These are phyloP conservation scores for Microstegium vimineum DNA, from an alignment of 176 grass and related monocot genomes.

Conservation along the genomic window DNA sequence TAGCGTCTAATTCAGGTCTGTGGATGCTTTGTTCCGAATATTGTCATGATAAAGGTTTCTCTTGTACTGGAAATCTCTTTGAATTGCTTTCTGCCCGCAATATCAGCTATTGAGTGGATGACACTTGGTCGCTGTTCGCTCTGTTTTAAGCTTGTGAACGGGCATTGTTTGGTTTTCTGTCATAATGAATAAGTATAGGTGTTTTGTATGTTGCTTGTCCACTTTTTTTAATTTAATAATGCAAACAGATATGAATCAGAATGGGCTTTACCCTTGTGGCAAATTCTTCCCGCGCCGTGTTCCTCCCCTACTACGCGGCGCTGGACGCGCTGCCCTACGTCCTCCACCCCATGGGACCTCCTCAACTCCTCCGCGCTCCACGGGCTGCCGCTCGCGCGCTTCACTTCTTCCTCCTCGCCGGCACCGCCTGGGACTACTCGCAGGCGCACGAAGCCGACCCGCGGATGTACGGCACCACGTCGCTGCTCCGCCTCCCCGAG, in stretches of 20 bases:
- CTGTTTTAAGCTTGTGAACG: too few species aligned
- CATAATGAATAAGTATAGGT: too few species aligned
- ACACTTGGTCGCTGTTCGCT: too few species aligned
- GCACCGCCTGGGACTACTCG: constrained; percentile 35
- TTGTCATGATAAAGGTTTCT: neutral
- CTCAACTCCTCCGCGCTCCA: constrained; percentile 27
- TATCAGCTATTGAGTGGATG: too few species aligned
- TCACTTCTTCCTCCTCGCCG: constrained; percentile 38
- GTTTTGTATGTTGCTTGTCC: too few species aligned
- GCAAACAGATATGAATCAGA: too few species aligned
- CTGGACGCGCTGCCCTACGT: constrained; percentile 36
- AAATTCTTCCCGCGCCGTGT: too few species aligned
- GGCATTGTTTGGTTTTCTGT: too few species aligned
- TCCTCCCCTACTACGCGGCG: constrained; percentile 45
- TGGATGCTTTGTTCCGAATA: constrained; percentile 16
- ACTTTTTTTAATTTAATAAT: too few species aligned
- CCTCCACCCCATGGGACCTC: neutral
- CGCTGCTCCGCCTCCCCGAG: constrained; percentile 39
- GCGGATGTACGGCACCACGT: constrained; percentile 33
- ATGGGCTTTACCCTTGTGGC: too few species aligned
- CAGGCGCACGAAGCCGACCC: neutral
- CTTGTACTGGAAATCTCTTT: neutral
- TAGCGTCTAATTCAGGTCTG: constrained; percentile 24
- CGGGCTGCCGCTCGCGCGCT: constrained; percentile 3
- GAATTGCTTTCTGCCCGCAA: too few species aligned